Evolutionary conservation across 2,329 filamentous ascomycete species (phyloP).

Genomic region (Claviceps arundinis): DNA sequence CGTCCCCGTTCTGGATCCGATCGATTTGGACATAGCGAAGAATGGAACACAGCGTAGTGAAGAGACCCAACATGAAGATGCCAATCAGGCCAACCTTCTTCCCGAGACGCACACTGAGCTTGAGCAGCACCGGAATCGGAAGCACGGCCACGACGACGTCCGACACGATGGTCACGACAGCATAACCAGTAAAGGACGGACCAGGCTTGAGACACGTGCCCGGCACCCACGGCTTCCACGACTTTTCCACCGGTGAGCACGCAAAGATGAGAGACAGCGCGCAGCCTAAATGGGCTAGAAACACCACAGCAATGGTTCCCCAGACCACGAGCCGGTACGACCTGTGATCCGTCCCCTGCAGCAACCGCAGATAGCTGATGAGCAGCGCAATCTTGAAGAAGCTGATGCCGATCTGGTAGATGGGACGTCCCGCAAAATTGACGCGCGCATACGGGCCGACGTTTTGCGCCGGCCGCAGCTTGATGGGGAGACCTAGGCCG

Average conservation of each 20-base stretch:
- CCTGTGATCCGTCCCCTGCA: slow-evolving; percentile 32
- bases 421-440: slow-evolving; percentile 39
- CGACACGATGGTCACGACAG: slow-evolving; percentile 36
- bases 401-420: slow-evolving; percentile 41
- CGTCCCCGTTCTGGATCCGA: slow-evolving; percentile 34
- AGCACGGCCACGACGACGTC: slow-evolving; percentile 36
- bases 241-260: slow-evolving; percentile 33
- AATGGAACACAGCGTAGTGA: slow-evolving; percentile 41
- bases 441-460: slow-evolving; percentile 31
- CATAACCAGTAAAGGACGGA: slow-evolving; percentile 37
- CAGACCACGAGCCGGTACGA: slow-evolving; percentile 31
- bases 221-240: slow-evolving; percentile 27
- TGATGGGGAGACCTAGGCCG: slow-evolving; percentile 35
- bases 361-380: slow-evolving; percentile 37
- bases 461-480: slow-evolving; percentile 28
- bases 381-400: slow-evolving; percentile 43
- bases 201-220: slow-evolving; percentile 33
- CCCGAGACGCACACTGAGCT: slow-evolving; percentile 31
- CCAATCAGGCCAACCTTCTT: slow-evolving; percentile 38
- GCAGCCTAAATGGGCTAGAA: slow-evolving; percentile 34
- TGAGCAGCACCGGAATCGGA: slow-evolving; percentile 35
- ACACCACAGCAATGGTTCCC: slow-evolving; percentile 27
- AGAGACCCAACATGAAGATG: slow-evolving; percentile 39
- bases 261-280: slow-evolving; percentile 35
- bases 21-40: slow-evolving; percentile 38